Percentiles rank a stretch among this genome's conserved stretches.
phyloP scores from a whole-genome alignment of 179 eudicot species.

The Gypsophila paniculata region DNA sequence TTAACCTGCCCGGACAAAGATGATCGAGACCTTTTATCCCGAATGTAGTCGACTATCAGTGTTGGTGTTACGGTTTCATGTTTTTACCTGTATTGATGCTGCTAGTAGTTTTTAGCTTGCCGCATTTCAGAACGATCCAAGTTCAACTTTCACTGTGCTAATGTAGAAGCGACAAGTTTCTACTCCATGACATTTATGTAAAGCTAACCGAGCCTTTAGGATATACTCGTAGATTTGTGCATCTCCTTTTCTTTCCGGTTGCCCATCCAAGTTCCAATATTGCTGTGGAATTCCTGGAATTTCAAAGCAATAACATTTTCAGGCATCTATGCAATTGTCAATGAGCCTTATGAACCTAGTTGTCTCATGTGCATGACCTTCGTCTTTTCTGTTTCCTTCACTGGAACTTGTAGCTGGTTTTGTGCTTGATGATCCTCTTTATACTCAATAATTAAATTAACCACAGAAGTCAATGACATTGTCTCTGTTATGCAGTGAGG shows the following conservation, averaged over 20 bases:
- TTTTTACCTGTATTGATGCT: not conserved
- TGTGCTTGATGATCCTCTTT: not conserved
- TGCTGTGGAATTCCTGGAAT: not conserved
- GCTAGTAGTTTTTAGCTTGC: not conserved
- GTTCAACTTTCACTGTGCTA: not conserved
- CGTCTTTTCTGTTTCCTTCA: not conserved
- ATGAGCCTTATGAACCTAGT: not conserved
- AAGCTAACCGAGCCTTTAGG: not conserved
- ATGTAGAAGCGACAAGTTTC: not conserved
- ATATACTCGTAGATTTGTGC: not conserved
- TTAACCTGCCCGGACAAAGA: no score
- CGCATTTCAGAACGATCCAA: not conserved
- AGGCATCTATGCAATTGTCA: not conserved
- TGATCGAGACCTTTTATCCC: no score
- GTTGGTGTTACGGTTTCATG: not conserved
- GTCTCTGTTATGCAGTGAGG: slow-evolving; percentile 44
- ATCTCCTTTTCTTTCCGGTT: not conserved
- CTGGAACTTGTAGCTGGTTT: not conserved
- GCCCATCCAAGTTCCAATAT: not conserved
- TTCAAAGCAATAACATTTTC: not conserved
- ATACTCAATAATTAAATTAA: not conserved
- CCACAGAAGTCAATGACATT: not conserved
- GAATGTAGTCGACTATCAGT: no score
- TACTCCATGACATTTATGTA: not conserved
- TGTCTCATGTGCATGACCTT: not conserved